Evolutionary conservation across 108 stramenopile genomes (phyloP), one percentile per base, ranked within the genome.

Genomic region (Aurantiochytrium sp.): DNA sequence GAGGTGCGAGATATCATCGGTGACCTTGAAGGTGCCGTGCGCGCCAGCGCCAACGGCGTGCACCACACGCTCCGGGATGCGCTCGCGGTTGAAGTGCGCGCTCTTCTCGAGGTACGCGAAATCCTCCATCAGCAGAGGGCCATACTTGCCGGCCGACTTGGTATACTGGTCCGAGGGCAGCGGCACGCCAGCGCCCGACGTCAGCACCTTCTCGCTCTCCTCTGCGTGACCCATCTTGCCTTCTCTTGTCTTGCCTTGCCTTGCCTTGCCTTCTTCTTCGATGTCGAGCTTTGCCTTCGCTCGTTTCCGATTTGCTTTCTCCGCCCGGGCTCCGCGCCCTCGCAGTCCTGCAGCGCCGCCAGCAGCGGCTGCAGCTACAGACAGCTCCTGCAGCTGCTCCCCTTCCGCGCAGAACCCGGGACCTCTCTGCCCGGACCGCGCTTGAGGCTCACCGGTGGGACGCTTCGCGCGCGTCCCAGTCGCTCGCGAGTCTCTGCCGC

Each of bases 1-100:
- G 51, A 88, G 29, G 23, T 89, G 87, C 58, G 90, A 88, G 57
- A 88, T 49, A 2, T 55, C 53, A 21, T 29, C 51, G 51, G 93
- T 93, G 21, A 94, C 93, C 92, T 94, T 92, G 60, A 95, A 95
- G 89, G 94, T 92, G 5, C 95, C 95, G 58, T 94, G 94, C 12
- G 95, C 95, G 14, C 95, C 95, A 25, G 91, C 92, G 16, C 95
- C 95, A 69, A 94, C 94, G 71, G 95, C 95, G 83, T 95, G 95
- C 4, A 95, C 95, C 14, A 95, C 95, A 23, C 95, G 91, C 91
- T 95, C 95, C 0, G 95, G 95, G 87, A 95, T 95, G 19, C 95
- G 92, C 91, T 95, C 95, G 53, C 94, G 93, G 88, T 95, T 94
- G 69, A 95, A 95, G 88, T 93, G 93, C 18, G 95, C 92, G 64